Evolutionary conservation across 1,284 basidiomycete genomes (phyloP).

Genomic region (Leccinum griseonigrum): DNA sequence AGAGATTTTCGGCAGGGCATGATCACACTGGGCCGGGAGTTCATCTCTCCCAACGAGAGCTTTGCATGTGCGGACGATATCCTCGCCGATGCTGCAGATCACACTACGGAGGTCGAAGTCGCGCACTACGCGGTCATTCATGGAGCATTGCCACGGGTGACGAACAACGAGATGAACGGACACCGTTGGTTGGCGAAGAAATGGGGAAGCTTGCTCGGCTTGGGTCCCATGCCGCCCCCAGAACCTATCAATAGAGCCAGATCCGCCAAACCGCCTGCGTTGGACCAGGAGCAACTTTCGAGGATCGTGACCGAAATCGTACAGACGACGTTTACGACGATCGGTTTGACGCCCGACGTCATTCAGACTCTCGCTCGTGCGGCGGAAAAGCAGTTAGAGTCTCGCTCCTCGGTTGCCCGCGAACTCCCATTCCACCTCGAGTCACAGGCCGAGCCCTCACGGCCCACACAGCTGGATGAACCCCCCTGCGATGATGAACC

Average conservation of each 20-base stretch:
- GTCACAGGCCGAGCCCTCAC: no score
- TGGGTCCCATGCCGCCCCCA: background rate
- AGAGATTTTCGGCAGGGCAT: slow-evolving; percentile 1
- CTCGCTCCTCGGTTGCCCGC: no score
- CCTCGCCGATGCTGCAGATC: background rate
- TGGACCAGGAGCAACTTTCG: background rate
- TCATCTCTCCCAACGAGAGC: background rate
- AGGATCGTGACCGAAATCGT: background rate
- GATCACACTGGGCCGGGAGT: background rate
- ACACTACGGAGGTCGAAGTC: background rate
- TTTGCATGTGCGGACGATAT: background rate
- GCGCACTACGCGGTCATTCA: background rate
- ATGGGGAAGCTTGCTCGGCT: background rate
- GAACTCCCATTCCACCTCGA: no score
- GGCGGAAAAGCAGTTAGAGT: background rate
- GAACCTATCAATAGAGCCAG: background rate
- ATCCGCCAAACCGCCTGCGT: no score
- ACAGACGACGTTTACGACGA: background rate
- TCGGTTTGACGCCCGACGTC: background rate
- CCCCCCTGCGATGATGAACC: background rate
- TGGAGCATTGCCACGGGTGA: background rate
- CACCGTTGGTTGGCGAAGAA: background rate
- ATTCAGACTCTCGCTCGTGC: background rate
- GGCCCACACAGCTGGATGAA: no score
- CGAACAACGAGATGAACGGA: background rate